Conservation (phyloP, 1,284 basidiomycete genomes). For the Malassezia furfur region DNA sequence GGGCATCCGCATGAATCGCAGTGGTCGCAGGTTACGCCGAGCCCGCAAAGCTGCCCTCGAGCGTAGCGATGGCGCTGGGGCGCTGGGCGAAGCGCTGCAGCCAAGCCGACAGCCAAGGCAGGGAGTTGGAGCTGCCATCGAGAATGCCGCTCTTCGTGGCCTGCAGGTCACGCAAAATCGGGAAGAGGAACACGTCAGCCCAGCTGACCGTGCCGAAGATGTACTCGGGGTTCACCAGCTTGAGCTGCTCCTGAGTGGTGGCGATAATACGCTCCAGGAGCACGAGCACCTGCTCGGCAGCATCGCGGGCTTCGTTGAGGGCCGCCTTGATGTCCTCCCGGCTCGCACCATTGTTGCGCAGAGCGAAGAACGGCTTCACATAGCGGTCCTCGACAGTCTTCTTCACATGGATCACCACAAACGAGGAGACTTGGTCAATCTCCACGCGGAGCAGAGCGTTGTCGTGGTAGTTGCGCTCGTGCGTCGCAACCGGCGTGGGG, state of each 20-base stretch:
- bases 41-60: constrained; percentile 6
- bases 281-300: constrained; percentile 5
- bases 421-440: constrained; percentile 2
- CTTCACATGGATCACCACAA: constrained; percentile 5
- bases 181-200: constrained; percentile 16
- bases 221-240: background rate
- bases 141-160: constrained; percentile 10
- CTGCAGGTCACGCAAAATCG: constrained; percentile 15
- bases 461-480: constrained; percentile 1
- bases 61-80: constrained; percentile 6
- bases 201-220: constrained; percentile 9
- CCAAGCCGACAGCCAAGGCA: constrained; percentile 14
- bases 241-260: constrained; percentile 3
- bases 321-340: constrained; percentile 8
- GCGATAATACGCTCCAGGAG: constrained; percentile 9
- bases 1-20: too few species aligned
- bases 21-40: constrained; percentile 1
- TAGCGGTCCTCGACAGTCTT: constrained; percentile 9
- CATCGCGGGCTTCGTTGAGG: background rate
- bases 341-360: constrained; percentile 16
- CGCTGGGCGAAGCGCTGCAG: constrained; percentile 8
- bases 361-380: constrained; percentile 17
- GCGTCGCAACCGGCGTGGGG: background rate
- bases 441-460: constrained; percentile 4
- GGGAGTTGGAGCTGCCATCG: background rate